Base-by-base conservation (phyloP, 2,329 filamentous ascomycete genomes). In the Pyrenochaeta sp. region DNA sequence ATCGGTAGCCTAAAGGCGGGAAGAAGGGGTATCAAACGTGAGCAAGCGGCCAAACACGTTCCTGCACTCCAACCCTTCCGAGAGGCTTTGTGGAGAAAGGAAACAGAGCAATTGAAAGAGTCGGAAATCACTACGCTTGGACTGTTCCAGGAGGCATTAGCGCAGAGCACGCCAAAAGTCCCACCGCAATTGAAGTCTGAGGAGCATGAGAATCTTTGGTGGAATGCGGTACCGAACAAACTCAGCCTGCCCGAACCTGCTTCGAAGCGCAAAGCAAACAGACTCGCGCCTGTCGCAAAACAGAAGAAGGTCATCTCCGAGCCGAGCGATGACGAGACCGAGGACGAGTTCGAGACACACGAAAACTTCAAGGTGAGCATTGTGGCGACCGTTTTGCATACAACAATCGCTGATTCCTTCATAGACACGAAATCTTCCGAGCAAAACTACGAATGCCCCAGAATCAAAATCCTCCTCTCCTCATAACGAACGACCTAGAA, bases 21-120 rank as follows among this genome's bases (percentile, higher is more conserved):
- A 37, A 78, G 80, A 48, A 83, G 80, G 59, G 71, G 72, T 24
- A 75, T 79, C 53, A 78, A 81, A 62, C 76, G 84, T 58, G 76
- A 82, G 59, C 83, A 85, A 63, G 80, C 84, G n/a, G 82, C 80
- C 13, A 80, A 77, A 62, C 77, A 84, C 61, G 80, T 89, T 36
- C 83, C 81, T 67, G 86, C 86, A 0, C 75, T 88, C 42, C 81
- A 79, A 5, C 73, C 76, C 9, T 89, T 89, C 61, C 79, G 86
- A 57, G 78, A 83, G 61, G 64, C 75, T 22, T 58, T 64, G 2
- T 88, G 85, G 83, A 71, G 58, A 46, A 48, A 66, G 25, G 66
- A 71, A 9, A 76, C 72, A 1, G 66, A 54, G 12, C 63, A 70
- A 42, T 52, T 75, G 58, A 50, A 55, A 3, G 62, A 72, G 34